Base-by-base conservation (phyloP, 164 flowering plant species). In the Akebia trifoliata region DNA sequence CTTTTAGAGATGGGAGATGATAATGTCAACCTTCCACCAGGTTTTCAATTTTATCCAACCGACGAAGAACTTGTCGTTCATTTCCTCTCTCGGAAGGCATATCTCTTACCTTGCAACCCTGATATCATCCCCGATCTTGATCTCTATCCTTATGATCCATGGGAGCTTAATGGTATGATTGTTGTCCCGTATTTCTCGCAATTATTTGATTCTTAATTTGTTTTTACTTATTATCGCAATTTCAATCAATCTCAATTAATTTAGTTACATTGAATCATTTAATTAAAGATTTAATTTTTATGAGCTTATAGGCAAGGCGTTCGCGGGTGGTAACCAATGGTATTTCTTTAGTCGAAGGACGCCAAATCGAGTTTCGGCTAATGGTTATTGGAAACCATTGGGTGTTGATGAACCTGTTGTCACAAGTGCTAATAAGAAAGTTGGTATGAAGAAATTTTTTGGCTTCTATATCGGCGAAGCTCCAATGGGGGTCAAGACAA, bases 51-150 rank as follows among this genome's bases (percentile, higher is more conserved):
- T 30, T 61, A 72, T 36, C 96, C 96, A 0, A 78, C 87, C 0
- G 96, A 89, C n/a, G 86, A 89, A 68, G 96, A 89, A 56, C 85
- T 89, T 6, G 71, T 89, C 9, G 81, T 83, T 42, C 96, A 89
- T 55, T 89, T 86, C 63, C 96, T 89, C 49, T 80, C 78, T 4
- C 82, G 91, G 11, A 89, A 81, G 62, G 86, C 80, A 0, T 44
- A 77, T 11, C 80, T 74, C 57, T 57, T 82, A 24, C 87, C 94
- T 17, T 79, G 74, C 62, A 81, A 80, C 22, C 94, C 96, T 0
- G 85, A 82, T 42, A 70, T 82, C 67, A 87, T 91, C 61, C 94
- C 96, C 9, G 96, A 87, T 66, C 89, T 87, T 21, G 78, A 81
- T 47, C 81, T 81, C 63, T 72, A 68, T 52, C 80, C 83, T 1